Conservation (phyloP, 2,329 filamentous ascomycete genomes). For the Talaromyces pinophilus region DNA sequence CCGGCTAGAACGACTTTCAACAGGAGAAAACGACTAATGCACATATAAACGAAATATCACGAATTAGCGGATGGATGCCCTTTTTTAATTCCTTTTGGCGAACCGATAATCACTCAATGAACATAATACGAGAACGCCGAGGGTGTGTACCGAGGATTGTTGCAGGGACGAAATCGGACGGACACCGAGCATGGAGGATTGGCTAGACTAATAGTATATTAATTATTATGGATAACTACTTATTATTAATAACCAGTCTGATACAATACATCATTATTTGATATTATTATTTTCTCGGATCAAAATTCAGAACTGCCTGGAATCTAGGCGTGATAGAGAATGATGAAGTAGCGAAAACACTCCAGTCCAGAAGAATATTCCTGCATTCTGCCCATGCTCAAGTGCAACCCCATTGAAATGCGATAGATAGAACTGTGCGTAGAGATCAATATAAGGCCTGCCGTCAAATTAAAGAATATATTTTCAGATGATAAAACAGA, state of each 20-base stretch:
- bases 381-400: neutral
- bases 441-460: neutral
- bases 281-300: neutral
- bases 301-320: neutral
- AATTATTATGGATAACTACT: neutral
- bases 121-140: conserved; percentile 9
- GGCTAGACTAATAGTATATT: neutral
- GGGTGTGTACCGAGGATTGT: no score
- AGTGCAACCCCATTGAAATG: neutral
- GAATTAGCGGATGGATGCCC: neutral
- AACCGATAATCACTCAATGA: neutral
- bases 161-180: neutral
- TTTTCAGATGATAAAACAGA: neutral
- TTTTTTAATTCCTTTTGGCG: neutral
- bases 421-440: neutral
- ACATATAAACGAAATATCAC: conserved; percentile 2
- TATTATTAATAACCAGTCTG: neutral
- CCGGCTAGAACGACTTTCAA: neutral
- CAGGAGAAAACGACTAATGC: neutral
- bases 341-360: neutral
- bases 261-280: neutral
- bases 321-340: neutral
- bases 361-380: neutral
- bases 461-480: neutral
- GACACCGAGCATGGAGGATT: neutral